Conservation (phyloP, 2,329 filamentous ascomycete species). For the Venturia effusa region DNA sequence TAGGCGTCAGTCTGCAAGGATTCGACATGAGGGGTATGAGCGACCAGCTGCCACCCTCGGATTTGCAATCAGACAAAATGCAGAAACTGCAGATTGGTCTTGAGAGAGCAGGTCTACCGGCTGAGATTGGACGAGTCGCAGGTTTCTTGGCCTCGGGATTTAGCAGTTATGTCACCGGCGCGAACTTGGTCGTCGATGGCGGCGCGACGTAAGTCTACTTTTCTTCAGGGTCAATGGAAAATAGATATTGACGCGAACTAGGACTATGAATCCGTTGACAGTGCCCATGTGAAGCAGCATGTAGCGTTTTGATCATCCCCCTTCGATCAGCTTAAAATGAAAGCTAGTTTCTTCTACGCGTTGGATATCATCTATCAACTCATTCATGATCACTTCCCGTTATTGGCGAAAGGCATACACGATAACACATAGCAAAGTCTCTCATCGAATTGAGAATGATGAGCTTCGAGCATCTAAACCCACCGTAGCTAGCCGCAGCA, state of each 20-base stretch:
- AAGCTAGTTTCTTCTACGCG: not conserved
- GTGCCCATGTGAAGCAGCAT: conserved; percentile 17
- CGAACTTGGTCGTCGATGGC: conserved; percentile 52
- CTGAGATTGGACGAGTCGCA: conserved; percentile 49
- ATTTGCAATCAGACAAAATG: conserved; percentile 39
- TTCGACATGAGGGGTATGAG: conserved; percentile 41
- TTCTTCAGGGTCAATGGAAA: not conserved
- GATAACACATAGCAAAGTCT: no score
- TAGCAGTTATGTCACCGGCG: conserved; percentile 50
- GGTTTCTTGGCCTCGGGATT: conserved; percentile 54
- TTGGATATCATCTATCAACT: no score
- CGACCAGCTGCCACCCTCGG: conserved; percentile 44
- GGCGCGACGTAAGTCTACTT: conserved; percentile 30
- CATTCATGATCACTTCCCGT: no score
- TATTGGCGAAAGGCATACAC: no score
- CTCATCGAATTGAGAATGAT: no score
- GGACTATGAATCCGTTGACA: conserved; percentile 24
- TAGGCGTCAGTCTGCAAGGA: conserved; percentile 35
- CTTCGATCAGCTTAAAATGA: not conserved
- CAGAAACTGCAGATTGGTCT: conserved; percentile 45
- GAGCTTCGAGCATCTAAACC: no score
- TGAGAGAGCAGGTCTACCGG: conserved; percentile 45
- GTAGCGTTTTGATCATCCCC: no score
- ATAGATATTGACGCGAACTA: conserved; percentile 1
- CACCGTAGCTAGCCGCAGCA: no score